A percentile compares a stretch with the other conserved stretches of the same genome.
Evolutionary conservation across 768 basidiomycete species (phyloP).

Genomic region (Russula ochroleuca): DNA sequence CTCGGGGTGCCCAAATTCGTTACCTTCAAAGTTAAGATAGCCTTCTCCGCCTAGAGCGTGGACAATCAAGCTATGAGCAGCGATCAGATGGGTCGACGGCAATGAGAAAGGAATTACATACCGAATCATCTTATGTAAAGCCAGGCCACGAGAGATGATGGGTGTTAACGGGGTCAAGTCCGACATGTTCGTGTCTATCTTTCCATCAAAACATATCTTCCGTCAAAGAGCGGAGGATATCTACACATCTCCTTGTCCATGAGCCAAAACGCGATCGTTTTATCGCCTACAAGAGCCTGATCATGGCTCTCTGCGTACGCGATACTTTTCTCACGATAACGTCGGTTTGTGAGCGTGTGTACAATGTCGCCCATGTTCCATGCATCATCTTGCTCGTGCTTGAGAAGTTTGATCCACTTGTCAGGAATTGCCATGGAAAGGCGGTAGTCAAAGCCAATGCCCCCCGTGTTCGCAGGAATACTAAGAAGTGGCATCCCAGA

Average conservation of each 20-base stretch:
- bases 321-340: constrained; percentile 86
- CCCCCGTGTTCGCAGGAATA: constrained; percentile 70
- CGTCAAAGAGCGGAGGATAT: constrained; percentile 30
- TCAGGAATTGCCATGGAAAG: constrained; percentile 98
- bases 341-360: constrained; percentile 84
- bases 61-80: constrained; percentile 62
- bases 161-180: constrained; percentile 79
- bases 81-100: constrained; percentile 11
- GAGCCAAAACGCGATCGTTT: constrained; percentile 97
- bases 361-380: constrained; percentile 89
- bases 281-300: constrained; percentile 97
- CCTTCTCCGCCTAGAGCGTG: constrained; percentile 95
- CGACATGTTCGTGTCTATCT: constrained; percentile 90
- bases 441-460: constrained; percentile 96
- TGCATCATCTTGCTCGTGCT: constrained; percentile 79
- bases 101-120: constrained; percentile 34
- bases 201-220: background rate
- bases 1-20: constrained; percentile 98
- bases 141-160: constrained; percentile 80
- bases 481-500: constrained; percentile 98
- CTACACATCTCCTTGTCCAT: constrained; percentile 99
- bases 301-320: constrained; percentile 96
- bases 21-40: constrained; percentile 96
- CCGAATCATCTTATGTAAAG: constrained; percentile 98
- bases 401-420: constrained; percentile 99